Evolutionary conservation across 768 basidiomycete genomes (phyloP), one percentile per base, ranked within the genome.

Genomic region (Tulasnella sp.): DNA sequence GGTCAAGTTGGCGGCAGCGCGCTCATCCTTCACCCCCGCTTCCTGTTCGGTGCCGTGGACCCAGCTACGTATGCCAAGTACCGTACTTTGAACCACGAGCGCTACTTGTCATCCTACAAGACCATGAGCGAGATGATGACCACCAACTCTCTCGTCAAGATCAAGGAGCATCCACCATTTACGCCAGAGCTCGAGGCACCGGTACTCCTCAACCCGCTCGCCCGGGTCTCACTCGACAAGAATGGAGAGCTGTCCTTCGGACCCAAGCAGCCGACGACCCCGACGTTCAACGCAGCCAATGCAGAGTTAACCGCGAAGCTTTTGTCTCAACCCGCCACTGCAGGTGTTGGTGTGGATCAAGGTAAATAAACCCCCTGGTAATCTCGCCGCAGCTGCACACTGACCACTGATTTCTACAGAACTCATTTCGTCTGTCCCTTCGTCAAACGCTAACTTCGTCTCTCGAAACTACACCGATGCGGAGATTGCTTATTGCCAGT

Each of bases 1-100:
- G 96, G 98, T 82, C 98, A 98, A 89, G 97, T 98, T 80, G 98
- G 98, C 75, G 98, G 98, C 76, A 93, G 91, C 77, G 93, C 91
- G 67, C 88, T 96, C 80, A 87, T 98, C 82, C 83, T 99, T 73
- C 92, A 99, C 83, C 96, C 98, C 80, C 92, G 94, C 81, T 94
- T 94, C 86, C 88, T 98, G 80, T 91, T 96, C 80, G 97, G 92
- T 55, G 88, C 92, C 13, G 86, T 98, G 48, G 91, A 95, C 79
- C 90, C 94, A 0, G 87, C 89, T n/a, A 84, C 87, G 79, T 96
- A 96, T 81, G 89, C 90, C 73, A 85, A 86, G n/a, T 99, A 99
- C 87, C 88, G 87, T 84, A 84, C 83, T 79, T 91, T 88, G 82
- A 93, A 92, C 84, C 88, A 85, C 70, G 86, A 83, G 80, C 94